These are phyloP conservation scores for Coniochaeta sp. DNA, from an alignment of 2,329 filamentous ascomycete genomes.

Conservation along the genomic window DNA sequence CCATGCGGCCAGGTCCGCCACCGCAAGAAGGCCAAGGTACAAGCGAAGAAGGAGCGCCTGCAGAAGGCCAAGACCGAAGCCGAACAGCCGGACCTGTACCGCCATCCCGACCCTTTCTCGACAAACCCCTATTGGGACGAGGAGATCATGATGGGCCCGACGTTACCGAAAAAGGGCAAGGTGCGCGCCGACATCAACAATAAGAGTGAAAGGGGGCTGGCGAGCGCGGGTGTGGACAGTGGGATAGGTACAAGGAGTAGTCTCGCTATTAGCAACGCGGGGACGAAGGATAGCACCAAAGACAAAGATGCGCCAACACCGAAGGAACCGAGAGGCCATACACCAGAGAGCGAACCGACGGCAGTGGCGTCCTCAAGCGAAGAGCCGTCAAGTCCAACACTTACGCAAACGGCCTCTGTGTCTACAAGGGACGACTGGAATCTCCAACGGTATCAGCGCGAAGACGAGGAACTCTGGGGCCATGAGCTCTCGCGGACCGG, in stretches of 20 bases:
- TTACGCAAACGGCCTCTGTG: conserved; percentile 27
- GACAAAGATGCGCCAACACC: conserved; percentile 9
- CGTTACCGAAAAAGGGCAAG: conserved; percentile 55
- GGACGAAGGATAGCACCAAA: conserved; percentile 20
- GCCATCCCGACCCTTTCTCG: conserved; percentile 74
- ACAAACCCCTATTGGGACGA: conserved; percentile 87
- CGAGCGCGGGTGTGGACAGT: conserved; percentile 51
- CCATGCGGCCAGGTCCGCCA: conserved; percentile 68
- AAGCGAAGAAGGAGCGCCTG: conserved; percentile 61
- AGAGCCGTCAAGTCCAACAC: conserved; percentile 34
- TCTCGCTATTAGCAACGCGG: conserved; percentile 23
- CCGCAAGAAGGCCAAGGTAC: conserved; percentile 61
- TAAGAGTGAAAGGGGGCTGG: conserved; percentile 52
- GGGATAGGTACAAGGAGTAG: conserved; percentile 29
- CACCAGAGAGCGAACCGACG: conserved; percentile 30
- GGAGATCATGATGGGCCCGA: conserved; percentile 78
- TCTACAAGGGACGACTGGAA: conserved; percentile 59
- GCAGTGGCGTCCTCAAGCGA: conserved; percentile 31
- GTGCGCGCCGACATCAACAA: conserved; percentile 43
- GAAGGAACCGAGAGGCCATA: conserved; percentile 7
- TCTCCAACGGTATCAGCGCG: conserved; percentile 70
- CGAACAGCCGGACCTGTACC: conserved; percentile 67
- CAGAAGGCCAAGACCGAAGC: conserved; percentile 58
- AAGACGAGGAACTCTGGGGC: conserved; percentile 85
- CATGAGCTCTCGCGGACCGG: conserved; percentile 46